A percentile compares a stretch with the other conserved stretches of the same genome.
Conservation (phyloP, 768 basidiomycete species). For the Paxillus ammoniavirescens region DNA sequence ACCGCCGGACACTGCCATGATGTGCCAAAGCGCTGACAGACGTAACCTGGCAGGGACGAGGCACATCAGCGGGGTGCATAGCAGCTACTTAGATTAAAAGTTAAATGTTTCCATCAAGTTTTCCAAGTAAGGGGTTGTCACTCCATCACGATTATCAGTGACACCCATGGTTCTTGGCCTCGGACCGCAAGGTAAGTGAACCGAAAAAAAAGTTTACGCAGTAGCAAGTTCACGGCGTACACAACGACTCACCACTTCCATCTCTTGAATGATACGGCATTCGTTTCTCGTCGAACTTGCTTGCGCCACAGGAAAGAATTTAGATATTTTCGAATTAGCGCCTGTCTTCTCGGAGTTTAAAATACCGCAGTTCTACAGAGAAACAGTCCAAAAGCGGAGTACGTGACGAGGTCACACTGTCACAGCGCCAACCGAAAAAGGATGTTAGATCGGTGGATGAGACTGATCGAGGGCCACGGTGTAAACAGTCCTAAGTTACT, state of each 20-base stretch:
- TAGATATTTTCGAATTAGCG: too few relatives aligned
- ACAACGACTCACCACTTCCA: too few relatives aligned
- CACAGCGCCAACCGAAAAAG: constrained; percentile 22
- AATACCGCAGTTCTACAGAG: neutral
- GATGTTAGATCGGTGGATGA: constrained; percentile 29
- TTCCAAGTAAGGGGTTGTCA: too few relatives aligned
- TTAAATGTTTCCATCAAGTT: neutral
- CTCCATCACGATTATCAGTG: too few relatives aligned
- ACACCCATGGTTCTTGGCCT: too few relatives aligned
- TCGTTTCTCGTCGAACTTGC: too few relatives aligned
- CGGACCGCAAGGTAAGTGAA: too few relatives aligned
- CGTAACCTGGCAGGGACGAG: neutral
- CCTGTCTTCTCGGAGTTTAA: neutral
- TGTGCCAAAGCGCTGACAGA: neutral
- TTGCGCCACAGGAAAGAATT: too few relatives aligned
- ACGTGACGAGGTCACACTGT: neutral
- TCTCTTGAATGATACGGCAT: too few relatives aligned
- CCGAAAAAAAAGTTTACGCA: too few relatives aligned
- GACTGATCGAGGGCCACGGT: neutral
- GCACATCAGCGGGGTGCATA: neutral
- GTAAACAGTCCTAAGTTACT: constrained; percentile 1
- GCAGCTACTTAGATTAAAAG: neutral
- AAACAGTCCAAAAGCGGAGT: neutral
- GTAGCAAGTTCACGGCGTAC: too few relatives aligned
- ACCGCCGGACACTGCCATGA: too few relatives aligned